Evolutionary conservation across 495 filamentous ascomycete species (phyloP).

Genomic region (Penicillium manginii): DNA sequence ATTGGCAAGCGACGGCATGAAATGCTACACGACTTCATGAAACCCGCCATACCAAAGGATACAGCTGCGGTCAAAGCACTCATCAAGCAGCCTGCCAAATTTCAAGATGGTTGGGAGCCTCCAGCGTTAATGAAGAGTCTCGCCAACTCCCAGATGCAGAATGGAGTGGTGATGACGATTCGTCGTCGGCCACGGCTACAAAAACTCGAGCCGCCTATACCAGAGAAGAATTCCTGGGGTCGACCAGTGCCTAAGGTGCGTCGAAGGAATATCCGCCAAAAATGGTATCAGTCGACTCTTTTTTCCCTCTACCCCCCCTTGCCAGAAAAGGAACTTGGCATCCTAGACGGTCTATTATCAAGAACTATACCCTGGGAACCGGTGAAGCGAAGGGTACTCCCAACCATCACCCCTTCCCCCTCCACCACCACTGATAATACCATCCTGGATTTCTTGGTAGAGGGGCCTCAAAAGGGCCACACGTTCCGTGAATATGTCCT

Average conservation of each 20-base stretch:
- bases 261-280: slow-evolving; percentile 58
- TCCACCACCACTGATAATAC: not conserved
- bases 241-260: slow-evolving; percentile 57
- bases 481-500: slow-evolving; percentile 36
- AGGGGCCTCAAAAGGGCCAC: slow-evolving; percentile 38
- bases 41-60: slow-evolving; percentile 37
- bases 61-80: slow-evolving; percentile 28
- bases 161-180: slow-evolving; percentile 23
- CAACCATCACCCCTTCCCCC: slow-evolving; percentile 8
- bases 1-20: slow-evolving; percentile 67
- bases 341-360: slow-evolving; percentile 59
- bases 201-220: slow-evolving; percentile 56
- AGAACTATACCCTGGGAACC: slow-evolving; percentile 53
- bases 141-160: slow-evolving; percentile 42
- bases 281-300: slow-evolving; percentile 62
- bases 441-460: slow-evolving; percentile 30
- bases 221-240: slow-evolving; percentile 66
- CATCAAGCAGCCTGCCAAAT: slow-evolving; percentile 19
- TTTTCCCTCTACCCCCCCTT: slow-evolving; percentile 71
- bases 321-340: slow-evolving; percentile 63
- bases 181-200: slow-evolving; percentile 30
- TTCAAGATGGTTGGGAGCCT: slow-evolving; percentile 42
- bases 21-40: slow-evolving; percentile 56
- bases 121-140: slow-evolving; percentile 37
- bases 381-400: slow-evolving; percentile 36